Conservation (phyloP, 2,329 filamentous ascomycete genomes). For the Microsporum canis region DNA sequence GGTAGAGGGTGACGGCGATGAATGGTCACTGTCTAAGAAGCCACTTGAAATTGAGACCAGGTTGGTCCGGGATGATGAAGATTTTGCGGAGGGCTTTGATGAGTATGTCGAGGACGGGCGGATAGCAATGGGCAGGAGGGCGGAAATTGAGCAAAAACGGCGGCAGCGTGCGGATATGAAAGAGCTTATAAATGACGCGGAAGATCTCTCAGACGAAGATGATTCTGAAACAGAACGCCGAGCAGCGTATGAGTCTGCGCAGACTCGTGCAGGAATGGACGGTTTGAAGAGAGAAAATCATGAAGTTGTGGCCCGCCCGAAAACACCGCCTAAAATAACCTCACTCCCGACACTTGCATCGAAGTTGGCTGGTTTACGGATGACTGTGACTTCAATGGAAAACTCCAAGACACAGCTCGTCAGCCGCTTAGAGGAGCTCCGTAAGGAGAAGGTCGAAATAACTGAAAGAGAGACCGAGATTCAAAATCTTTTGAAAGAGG, state of each 20-base stretch:
- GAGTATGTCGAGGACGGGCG: constrained; percentile 78
- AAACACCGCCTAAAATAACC: constrained; percentile 61
- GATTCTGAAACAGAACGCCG: constrained; percentile 55
- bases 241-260: constrained; percentile 75
- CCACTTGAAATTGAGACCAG: constrained; percentile 60
- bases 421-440: constrained; percentile 53
- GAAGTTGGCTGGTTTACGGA: constrained; percentile 53
- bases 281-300: constrained; percentile 42
- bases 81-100: constrained; percentile 86
- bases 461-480: constrained; percentile 63
- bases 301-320: constrained; percentile 29
- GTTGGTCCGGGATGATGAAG: constrained; percentile 75
- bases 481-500: constrained; percentile 67
- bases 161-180: constrained; percentile 67
- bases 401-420: constrained; percentile 49
- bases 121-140: constrained; percentile 65
- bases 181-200: constrained; percentile 68
- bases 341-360: constrained; percentile 63
- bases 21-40: constrained; percentile 39
- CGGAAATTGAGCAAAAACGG: constrained; percentile 58
- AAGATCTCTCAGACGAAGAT: constrained; percentile 51
- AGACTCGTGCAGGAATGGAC: constrained; percentile 79
- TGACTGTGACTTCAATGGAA: constrained; percentile 53
- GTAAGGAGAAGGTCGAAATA: constrained; percentile 58
- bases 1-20: constrained; percentile 29